Evolutionary conservation across 2,329 filamentous ascomycete genomes (phyloP), one percentile per base, ranked within the genome.

Genomic region (Geosmithia morbida): DNA sequence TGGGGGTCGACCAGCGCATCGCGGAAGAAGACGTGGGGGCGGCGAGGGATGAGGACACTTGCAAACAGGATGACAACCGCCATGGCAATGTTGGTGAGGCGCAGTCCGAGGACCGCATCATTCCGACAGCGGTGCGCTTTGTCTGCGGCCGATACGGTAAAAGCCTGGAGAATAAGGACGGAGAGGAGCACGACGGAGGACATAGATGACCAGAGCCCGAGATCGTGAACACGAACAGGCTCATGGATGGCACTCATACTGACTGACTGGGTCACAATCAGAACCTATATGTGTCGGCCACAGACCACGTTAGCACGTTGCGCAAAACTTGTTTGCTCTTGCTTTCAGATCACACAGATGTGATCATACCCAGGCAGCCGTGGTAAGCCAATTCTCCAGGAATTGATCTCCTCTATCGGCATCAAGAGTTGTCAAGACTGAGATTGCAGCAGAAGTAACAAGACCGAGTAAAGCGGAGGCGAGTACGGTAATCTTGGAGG

Each of bases 1-100:
- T 83, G 72, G 16, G 67, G 66, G 56, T 89, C 84, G 30, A 90
- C 80, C 3, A 69, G 58, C 44, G 70, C 66, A 22, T 69, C 78
- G 40, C 79, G 51, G 55, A 71, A 66, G 56, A 71, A 85, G 17
- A 88, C 78, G 47, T 80, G 69, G 3, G 85, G 85, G 11, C 85
- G 72, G 42, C 85, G 73, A 3, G 81, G 82, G 14, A 87, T 65
- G 1, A 71, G 68, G 13, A 82, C 51, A 52, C 72, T 72, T 16
- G 68, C 62, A 43, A 74, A 52, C 14, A 65, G 61, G 17, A 77
- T 61, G n/a, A 62, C 55, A n/a, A 77, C 29, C 14, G 66, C 59
- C 11, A 66, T 57, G 8, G 58, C 60, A 18, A 77, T 56, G 48
- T 79, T 74, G 2, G 64, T 60, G 1, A 69, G 57, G 33, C 77